phyloP scores from a whole-genome alignment of 176 grass and related monocot species.

The Cocos nucifera region DNA sequence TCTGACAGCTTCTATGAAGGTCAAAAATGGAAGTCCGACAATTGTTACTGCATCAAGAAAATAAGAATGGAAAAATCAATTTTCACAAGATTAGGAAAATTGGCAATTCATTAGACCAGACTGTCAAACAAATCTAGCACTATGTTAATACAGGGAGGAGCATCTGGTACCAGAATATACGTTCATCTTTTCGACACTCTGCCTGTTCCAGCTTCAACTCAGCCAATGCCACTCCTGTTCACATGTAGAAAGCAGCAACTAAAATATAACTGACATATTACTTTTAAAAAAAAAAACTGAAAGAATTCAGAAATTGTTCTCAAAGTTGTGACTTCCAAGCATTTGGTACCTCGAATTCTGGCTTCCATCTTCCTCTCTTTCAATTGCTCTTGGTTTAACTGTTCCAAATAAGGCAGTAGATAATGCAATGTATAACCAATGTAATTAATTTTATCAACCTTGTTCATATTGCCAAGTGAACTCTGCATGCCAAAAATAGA shows the following conservation, averaged over 20 bases:
- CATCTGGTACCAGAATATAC: constrained; percentile 41
- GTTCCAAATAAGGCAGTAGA: constrained; percentile 43
- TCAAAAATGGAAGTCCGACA: constrained; percentile 69
- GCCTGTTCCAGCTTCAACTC: constrained; percentile 31
- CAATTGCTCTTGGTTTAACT: constrained; percentile 43
- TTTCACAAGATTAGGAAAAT: too few relatives aligned
- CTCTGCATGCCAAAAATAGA: neutral
- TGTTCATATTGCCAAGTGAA: neutral
- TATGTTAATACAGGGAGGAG: neutral
- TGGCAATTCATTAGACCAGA: neutral
- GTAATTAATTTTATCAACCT: constrained; percentile 7
- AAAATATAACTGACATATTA: constrained; percentile 11
- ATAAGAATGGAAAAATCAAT: constrained; percentile 4
- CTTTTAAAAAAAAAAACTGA: neutral
- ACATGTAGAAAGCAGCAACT: neutral
- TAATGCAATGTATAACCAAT: constrained; percentile 45
- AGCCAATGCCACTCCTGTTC: constrained; percentile 28
- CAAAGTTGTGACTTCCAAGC: constrained; percentile 4
- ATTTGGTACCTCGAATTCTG: constrained; percentile 29
- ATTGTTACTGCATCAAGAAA: constrained; percentile 37
- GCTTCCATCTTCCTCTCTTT: constrained; percentile 49
- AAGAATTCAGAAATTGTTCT: neutral
- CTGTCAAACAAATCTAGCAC: neutral
- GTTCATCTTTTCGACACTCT: constrained; percentile 38
- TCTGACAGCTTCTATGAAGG: constrained; percentile 55